Conservation (phyloP, 352 stramenopile genomes). For the Pythium chondricola region DNA sequence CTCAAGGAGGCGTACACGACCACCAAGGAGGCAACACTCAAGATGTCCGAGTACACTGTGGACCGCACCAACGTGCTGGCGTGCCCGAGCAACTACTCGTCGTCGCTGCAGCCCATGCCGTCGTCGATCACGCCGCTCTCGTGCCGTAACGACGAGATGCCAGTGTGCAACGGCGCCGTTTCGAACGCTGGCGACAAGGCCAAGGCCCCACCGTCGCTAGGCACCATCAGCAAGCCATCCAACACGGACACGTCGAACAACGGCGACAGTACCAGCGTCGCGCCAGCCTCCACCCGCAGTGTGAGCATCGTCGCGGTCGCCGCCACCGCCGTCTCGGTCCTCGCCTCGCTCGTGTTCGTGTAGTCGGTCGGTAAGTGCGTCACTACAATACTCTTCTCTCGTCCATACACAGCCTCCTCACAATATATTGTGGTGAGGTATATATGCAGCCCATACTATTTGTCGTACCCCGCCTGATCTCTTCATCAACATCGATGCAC, state of each 20-base stretch:
- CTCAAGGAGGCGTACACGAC: conserved; percentile 48
- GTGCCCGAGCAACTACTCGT: conserved; percentile 27
- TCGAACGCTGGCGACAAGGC: conserved; percentile 10
- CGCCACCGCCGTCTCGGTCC: conserved; percentile 11
- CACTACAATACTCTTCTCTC: no score
- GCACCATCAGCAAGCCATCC: conserved; percentile 4
- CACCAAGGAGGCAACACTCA: conserved; percentile 35
- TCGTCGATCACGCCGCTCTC: conserved; percentile 20
- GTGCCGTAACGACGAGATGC: conserved; percentile 21
- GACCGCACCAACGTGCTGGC: conserved; percentile 18
- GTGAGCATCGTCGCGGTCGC: background rate
- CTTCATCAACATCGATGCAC: no score
- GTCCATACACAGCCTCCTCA: background rate
- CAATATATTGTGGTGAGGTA: background rate
- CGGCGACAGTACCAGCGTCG: conserved; percentile 12
- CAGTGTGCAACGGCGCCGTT: conserved; percentile 22
- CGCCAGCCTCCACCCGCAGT: background rate
- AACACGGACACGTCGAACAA: conserved; percentile 12
- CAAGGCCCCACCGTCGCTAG: conserved; percentile 6
- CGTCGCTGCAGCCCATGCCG: conserved; percentile 18
- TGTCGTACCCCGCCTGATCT: no score
- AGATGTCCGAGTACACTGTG: conserved; percentile 23
- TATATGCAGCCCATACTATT: no score
- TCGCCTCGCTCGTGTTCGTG: conserved; percentile 17
- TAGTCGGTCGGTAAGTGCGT: no score